phyloP scores from a whole-genome alignment of 176 grass and related monocot species.

The Canna indica region DNA sequence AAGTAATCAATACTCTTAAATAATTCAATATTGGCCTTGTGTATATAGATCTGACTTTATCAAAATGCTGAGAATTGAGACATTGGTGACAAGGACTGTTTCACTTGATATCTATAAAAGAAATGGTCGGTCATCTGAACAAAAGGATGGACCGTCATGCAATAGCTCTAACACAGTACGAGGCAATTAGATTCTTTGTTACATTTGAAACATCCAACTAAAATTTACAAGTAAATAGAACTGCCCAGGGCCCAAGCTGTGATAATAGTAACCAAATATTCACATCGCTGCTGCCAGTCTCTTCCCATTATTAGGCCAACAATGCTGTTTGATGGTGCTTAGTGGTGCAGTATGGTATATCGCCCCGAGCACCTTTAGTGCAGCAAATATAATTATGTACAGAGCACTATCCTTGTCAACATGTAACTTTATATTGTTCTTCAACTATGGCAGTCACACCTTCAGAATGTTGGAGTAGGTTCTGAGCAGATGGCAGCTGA shows the following conservation, averaged over 20 bases:
- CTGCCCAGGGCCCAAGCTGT: neutral
- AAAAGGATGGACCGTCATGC: no score
- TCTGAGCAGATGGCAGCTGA: conserved; percentile 46
- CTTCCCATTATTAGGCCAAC: neutral
- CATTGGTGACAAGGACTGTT: no score
- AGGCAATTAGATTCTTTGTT: no score
- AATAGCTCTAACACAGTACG: no score
- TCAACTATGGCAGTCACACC: conserved; percentile 25
- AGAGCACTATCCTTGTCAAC: neutral
- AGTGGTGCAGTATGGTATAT: neutral
- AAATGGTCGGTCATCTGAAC: no score
- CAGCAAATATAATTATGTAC: neutral
- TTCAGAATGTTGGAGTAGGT: conserved; percentile 40
- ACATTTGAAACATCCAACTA: no score
- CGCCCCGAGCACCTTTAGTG: neutral
- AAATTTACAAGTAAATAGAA: neutral
- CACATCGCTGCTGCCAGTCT: neutral
- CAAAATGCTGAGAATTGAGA: no score
- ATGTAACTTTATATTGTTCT: neutral
- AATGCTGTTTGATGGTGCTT: neutral
- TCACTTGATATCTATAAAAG: no score
- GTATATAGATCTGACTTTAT: no score
- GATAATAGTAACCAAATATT: neutral
- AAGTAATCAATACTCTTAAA: no score
- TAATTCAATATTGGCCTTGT: no score